Percentiles rank a stretch among this genome's conserved stretches.
Conservation (phyloP, 495 filamentous ascomycete species). For the Aspergillus baeticus region DNA sequence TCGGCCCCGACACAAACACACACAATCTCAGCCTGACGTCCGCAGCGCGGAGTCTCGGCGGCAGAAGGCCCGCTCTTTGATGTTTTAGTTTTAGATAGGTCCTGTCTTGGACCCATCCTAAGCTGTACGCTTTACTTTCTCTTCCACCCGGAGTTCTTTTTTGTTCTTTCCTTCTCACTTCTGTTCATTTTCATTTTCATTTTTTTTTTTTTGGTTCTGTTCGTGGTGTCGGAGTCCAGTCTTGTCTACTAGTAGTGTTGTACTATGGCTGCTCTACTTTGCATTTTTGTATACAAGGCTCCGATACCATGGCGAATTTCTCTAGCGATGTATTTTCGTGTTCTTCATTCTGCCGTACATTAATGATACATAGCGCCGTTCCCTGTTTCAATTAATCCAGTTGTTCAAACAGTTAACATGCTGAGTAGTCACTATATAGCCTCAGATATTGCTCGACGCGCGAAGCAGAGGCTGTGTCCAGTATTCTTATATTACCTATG, state of each 20-base stretch:
- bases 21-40: slow-evolving; percentile 44
- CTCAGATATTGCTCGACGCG: too few species aligned
- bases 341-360: slow-evolving; percentile 29
- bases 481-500: too few species aligned
- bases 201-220: slow-evolving; percentile 3
- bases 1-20: slow-evolving; percentile 42
- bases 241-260: slow-evolving; percentile 1
- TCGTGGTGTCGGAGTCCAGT: slow-evolving; percentile 29
- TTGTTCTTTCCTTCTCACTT: slow-evolving; percentile 1
- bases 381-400: slow-evolving; percentile 23
- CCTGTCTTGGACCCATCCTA: too few species aligned
- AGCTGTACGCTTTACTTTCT: neutral
- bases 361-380: slow-evolving; percentile 40
- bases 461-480: too few species aligned
- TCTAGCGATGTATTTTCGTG: slow-evolving; percentile 15
- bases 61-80: slow-evolving; percentile 46
- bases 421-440: too few species aligned
- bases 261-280: neutral
- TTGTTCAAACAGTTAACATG: neutral
- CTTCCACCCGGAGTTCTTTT: slow-evolving; percentile 6
- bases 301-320: slow-evolving; percentile 10
- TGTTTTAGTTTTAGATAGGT: slow-evolving; percentile 34
- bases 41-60: slow-evolving; percentile 38
- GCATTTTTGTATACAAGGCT: slow-evolving; percentile 16
- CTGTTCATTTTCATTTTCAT: neutral